Evolutionary conservation across 1,139 yeast genomes (phyloP).

Genomic region (Magnusiomyces sp.): DNA sequence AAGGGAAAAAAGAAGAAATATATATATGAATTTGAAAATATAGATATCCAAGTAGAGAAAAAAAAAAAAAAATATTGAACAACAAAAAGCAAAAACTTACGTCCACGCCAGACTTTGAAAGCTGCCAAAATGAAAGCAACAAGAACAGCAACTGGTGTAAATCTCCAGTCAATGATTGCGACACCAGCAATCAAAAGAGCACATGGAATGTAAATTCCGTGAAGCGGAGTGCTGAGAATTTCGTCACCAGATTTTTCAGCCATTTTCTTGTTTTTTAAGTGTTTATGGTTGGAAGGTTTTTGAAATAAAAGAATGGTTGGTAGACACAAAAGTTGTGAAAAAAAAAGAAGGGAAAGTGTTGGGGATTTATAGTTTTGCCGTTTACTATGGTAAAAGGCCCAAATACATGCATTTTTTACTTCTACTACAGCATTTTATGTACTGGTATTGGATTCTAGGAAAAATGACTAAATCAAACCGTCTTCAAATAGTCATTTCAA

Average conservation of each 20-base stretch:
- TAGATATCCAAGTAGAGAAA: background rate
- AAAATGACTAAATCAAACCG: background rate
- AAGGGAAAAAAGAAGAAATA: background rate
- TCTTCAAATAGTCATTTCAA: too few species aligned
- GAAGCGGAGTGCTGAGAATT: conserved; percentile 23
- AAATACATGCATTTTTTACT: background rate
- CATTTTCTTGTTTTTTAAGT: background rate
- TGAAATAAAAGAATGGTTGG: background rate
- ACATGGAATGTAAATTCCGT: conserved; percentile 31
- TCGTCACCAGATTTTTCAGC: conserved; percentile 8
- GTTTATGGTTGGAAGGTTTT: background rate
- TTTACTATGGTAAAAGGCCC: background rate
- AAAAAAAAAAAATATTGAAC: background rate
- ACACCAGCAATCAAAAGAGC: conserved; percentile 28
- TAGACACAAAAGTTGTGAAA: background rate
- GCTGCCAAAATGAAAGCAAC: conserved; percentile 22
- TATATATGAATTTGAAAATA: background rate
- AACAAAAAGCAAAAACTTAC: conserved; percentile 10
- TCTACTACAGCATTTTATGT: background rate
- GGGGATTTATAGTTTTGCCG: background rate
- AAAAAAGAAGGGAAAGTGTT: background rate
- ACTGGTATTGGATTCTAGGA: background rate
- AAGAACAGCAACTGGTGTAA: conserved; percentile 22
- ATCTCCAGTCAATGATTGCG: conserved; percentile 23
- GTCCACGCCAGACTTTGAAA: conserved; percentile 27